A percentile compares a stretch with the other conserved stretches of the same genome.
phyloP scores from a whole-genome alignment of 495 filamentous ascomycete species.

The Cercophora scortea region DNA sequence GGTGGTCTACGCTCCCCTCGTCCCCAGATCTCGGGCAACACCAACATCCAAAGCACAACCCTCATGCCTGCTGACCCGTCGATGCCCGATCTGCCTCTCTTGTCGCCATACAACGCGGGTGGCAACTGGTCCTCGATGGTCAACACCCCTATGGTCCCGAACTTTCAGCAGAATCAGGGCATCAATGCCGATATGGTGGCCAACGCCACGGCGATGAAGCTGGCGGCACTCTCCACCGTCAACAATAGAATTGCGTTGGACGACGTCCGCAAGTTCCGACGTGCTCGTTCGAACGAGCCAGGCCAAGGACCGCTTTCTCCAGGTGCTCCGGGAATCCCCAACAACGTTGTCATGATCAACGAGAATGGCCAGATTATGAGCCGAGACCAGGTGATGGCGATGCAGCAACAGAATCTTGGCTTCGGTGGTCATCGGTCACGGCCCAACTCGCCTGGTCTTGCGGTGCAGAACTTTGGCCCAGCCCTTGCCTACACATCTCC shows the following conservation, averaged over 20 bases:
- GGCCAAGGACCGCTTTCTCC: slow-evolving; percentile 36
- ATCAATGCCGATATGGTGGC: slow-evolving; percentile 90
- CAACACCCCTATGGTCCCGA: slow-evolving; percentile 92
- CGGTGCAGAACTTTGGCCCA: slow-evolving; percentile 64
- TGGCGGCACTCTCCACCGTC: slow-evolving; percentile 92
- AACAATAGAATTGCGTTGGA: slow-evolving; percentile 97
- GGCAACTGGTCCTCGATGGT: slow-evolving; percentile 98
- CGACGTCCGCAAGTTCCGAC: slow-evolving; percentile 88
- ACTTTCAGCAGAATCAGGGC: slow-evolving; percentile 54
- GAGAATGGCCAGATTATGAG: slow-evolving; percentile 82
- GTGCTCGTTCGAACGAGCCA: slow-evolving; percentile 82
- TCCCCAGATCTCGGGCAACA: slow-evolving; percentile 55
- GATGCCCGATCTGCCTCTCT: slow-evolving; percentile 60
- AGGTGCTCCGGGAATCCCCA: slow-evolving; percentile 44
- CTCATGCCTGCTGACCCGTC: slow-evolving; percentile 66
- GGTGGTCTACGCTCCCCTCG: slow-evolving; percentile 80
- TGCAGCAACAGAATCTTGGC: slow-evolving; percentile 61
- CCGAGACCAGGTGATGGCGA: slow-evolving; percentile 75
- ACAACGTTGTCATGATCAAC: slow-evolving; percentile 80
- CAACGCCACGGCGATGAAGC: slow-evolving; percentile 97
- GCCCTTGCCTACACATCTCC: slow-evolving; percentile 74
- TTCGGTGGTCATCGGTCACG: slow-evolving; percentile 79
- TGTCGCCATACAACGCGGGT: slow-evolving; percentile 82
- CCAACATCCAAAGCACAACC: slow-evolving; percentile 74
- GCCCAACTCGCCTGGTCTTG: slow-evolving; percentile 84